Evolutionary conservation across 345 rosid genomes (phyloP), one percentile per base, ranked within the genome.

Genomic region (sweet orange (Citrus sinensis)): DNA sequence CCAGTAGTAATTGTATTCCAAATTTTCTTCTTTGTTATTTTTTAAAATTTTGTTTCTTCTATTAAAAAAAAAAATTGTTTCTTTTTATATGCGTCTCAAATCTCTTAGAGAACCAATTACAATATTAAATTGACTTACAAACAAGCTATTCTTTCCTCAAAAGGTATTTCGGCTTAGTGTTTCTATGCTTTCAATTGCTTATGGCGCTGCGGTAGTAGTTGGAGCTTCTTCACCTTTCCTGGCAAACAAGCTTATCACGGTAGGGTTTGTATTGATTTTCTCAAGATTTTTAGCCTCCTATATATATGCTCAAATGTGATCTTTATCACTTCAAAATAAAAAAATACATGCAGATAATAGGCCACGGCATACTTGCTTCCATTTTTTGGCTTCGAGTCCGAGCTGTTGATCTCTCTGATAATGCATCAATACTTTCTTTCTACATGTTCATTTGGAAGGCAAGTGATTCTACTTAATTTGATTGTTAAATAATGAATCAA

Each of bases 381-480:
- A 1, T 69, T n/a, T 39, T 85, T n/a, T 85, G 77, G 81, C 22
- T 68, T 34, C 75, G 76, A 64, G 86, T 84, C 64, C 68, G 63
- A 58, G 69, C 81, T 19, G 77, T 76, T 10, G 84, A 83, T 73
- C 63, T 83, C 4, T 56, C 79, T 0, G 60, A 71, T 39, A 83
- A 85, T 35, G 60, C 63, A 17, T 80, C 86, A 8, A 60, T 54
- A 27, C 27, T 82, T 60, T 72, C 79, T 2, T 82, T 82, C 63
- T 82, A 82, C 55, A 78, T 82, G 86, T 80, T 85, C 82, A 85
- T 82, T 7, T 82, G 88, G 86, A 80, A 82, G 88, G n/a, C 32
- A 4, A 58, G 46, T 39, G 17, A 6, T 19, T 7, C 2, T 34
- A 25, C 20, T 49, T 39, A 22, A 17, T 54, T 17, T 54, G 58